Evolutionary conservation across 306 rosid genomes (phyloP), one percentile per base, ranked within the genome.

Genomic region (Dryas alaskensis): DNA sequence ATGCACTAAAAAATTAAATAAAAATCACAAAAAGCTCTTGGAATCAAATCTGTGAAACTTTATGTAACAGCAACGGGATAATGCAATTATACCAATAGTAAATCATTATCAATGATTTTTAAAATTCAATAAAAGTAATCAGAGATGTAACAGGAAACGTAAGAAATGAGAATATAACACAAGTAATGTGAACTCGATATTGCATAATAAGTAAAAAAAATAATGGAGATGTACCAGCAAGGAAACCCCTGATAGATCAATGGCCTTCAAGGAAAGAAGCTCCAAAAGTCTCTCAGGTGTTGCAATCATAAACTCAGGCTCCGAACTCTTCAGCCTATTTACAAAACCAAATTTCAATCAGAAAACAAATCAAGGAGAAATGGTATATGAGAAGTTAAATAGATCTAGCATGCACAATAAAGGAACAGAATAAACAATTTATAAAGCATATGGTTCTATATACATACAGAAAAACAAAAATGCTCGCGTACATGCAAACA

Each of bases 241-340:
- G 43, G 96, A 87, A 69, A 89, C 88, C 31, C 87, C 88, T 60
- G 99, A 92, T 77, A 94, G 87, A 79, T 94, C 96, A 73, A 94
- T 70, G 19, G 97, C 97, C 83, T 92, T 82, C 85, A 70, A 59
- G n/a, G 90, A 79, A 74, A 92, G 86, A 76, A 94, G 96, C 83
- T 92, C 92, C 86, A 92, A 67, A 66, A 94, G 96, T 82, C 99
- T 94, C 89, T 86, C 99, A 49, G 99, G 95, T 67, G 99, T 92
- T 76, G 97, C 70, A 76, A 94, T 89, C 69, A 94, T 91, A 76
- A 94, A 85, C 86, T 94, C 98, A 66, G 98, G 98, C 79, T 94
- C 98, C 45, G 97, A 91, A 84, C 85, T 87, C 81, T 79, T 87
- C 76, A 91, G 79, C 63, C 99, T 94, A 85, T 80, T 70, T 77